Evolutionary conservation across 352 stramenopile genomes (phyloP), one percentile per base, ranked within the genome.

Genomic region (Globisporangium echinulatum): DNA sequence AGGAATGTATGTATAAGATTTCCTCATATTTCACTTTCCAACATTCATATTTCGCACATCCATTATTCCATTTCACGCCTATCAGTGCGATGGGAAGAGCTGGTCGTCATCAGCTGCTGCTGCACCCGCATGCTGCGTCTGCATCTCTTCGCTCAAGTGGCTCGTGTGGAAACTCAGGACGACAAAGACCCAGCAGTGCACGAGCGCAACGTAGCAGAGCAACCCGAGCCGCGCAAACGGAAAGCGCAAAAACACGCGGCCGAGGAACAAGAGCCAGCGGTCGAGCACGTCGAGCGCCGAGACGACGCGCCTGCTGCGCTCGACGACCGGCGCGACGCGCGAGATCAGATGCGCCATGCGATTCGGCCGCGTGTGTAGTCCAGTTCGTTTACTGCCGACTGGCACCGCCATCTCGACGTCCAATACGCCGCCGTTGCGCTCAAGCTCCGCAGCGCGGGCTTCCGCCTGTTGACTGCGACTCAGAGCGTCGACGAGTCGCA

Each of bases 161-260:
- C 78, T 92, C 54, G 87, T 96, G 68, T 96, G 87, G 67, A 94
- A 92, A 61, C 81, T 90, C 61, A 96, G 66, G 52, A 96, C 80
- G 43, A 90, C 64, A 59, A 94, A 92, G 11, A 92, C 80, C 87
- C 87, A 96, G 9, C 89, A 72, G 63, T 96, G 87, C 49, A 96
- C 75, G 61, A 96, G 63, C 60, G 74, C 58, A 17, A 96, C 63
- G 73, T 96, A 96, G 58, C 75, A 79, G 40, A 96, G 48, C 63
- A 92, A 64, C 3, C 61, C 78, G 13, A 96, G 72, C 7, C 87
- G 82, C 44, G 82, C 82, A n/a, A 92, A 72, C 37, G 87, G 85
- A 33, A 77, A 78, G 53, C 77, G 77, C 52, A 92, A 56, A 59
- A 94, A 91, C 56, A 92, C 75, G 25, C 85, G 84, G 0, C 84